Base-by-base conservation (phyloP, 2,329 filamentous ascomycete genomes). In the Phialophora tarda region DNA sequence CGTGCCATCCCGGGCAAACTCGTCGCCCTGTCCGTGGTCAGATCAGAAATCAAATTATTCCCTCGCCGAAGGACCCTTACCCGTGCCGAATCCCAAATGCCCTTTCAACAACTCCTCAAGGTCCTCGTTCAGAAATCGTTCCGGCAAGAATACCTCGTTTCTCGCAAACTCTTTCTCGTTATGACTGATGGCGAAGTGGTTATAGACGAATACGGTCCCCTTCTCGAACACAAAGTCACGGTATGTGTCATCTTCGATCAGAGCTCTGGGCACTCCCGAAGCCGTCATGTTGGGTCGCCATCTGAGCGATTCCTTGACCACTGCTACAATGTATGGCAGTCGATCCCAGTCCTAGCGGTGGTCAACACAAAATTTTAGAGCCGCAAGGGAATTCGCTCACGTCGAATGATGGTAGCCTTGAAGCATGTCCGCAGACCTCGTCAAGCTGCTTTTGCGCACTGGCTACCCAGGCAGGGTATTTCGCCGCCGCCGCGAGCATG, bases 141-240 rank as follows among this genome's bases (percentile, higher is more conserved):
- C 65, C 8, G 65, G 65, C n/a, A 30, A n/a, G 44, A 67, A 74
- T 30, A 71, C 71, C 24, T 63, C 65, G 23, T 59, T 53, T 14
- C 57, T n/a, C 11, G 61, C 30, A 32, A 50, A 67, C 17, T 67
- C 61, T 23, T 51, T 74, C 24, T 77, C 75, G 62, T 81, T 79
- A 62, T 78, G 74, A 55, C 80, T 77, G 53, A 83, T 81, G 1
- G 75, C 77, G 78, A 80, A 82, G 1, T 77, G 77, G 66, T 82
- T 82, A 7, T 75, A 77, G 0, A 55, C 53, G 0, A 86, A 74
- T 0, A 78, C 79, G 0, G 83, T 84, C 0, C 80, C 82, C 2
- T 78, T 76, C 1, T 83, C 82, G 24, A 85, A 82, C 10, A 78
- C 73, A 69, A 81, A 84, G 14, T 81, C 82, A 54, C 79, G 77